Base-by-base conservation (phyloP, 2,329 filamentous ascomycete species). In the Calonectria pseudoreteaudii region DNA sequence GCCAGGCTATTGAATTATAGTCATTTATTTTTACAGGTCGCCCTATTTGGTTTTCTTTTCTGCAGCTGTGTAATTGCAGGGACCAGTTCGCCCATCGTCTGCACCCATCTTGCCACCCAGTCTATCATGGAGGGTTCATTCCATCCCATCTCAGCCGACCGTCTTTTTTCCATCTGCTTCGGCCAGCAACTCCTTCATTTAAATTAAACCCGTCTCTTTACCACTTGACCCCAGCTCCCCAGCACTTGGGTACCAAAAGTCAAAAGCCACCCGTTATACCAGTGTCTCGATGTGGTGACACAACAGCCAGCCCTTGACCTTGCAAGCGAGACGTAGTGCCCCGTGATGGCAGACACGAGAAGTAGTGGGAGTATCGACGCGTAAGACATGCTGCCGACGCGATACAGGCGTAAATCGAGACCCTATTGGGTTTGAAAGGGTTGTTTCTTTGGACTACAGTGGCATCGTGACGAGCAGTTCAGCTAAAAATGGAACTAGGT, bases 311-410 rank as follows among this genome's bases (percentile, higher is more conserved):
- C 64, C 77, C 58, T 68, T 71, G 67, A 66, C 53, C 72, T 38
- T 74, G 71, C 75, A 80, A 80, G 79, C 79, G 79, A 80, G 74
- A 65, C 56, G 36, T 38, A 56, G 72, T 72, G 68, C 53, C 60
- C 47, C 34, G 44, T 23, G 66, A 66, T 36, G n/a, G 66, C 18
- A 18, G 60, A 56, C 65, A 67, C 44, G 58, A 62, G 69, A 20
- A 38, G 69, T 64, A 64, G 66, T 64, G 60, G 36, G 41, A 66
- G 72, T 69, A 30, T 62, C 49, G 65, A n/a, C 74, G 74, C 68
- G 67, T 75, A 56, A 65, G 38, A 68, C 68, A 68, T 70, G 68
- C 56, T 53, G 36, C 52, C 58, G 52, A 67, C 18, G 50, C 71
- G 72, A 58, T 30, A 52, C 53, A 60, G 36, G 47, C 72, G 47